Evolutionary conservation across 768 basidiomycete genomes (phyloP).

Genomic region (Phylloporus rhodoxanthus): DNA sequence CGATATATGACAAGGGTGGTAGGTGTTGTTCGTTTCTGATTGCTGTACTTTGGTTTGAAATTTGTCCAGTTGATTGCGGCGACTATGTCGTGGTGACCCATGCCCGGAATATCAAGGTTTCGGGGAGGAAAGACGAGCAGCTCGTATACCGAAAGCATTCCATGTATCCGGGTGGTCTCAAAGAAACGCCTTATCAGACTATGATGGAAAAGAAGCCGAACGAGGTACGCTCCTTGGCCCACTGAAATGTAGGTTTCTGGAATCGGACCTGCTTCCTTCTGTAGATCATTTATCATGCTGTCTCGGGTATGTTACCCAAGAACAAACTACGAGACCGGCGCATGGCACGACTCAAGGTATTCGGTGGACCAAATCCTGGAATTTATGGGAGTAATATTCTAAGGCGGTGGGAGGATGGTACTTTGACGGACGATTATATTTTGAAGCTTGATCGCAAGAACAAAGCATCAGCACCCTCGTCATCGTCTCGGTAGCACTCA

Average conservation of each 20-base stretch:
- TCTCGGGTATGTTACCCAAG: conserved; percentile 98
- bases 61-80: conserved; percentile 80
- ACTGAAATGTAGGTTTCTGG: not conserved
- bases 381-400: conserved; percentile 71
- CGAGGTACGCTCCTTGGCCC: conserved; percentile 51
- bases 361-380: conserved; percentile 73
- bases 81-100: conserved; percentile 98
- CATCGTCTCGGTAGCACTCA: conserved; percentile 9
- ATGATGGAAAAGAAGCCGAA: conserved; percentile 87
- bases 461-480: conserved; percentile 3
- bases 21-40: conserved; percentile 21
- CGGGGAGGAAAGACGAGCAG: conserved; percentile 85
- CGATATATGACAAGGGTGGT: conserved; percentile 92
- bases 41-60: not conserved
- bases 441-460: conserved; percentile 23
- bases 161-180: conserved; percentile 89
- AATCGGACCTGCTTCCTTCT: not conserved
- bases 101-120: conserved; percentile 74
- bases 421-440: conserved; percentile 41
- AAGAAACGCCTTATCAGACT: conserved; percentile 78
- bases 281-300: conserved; percentile 92
- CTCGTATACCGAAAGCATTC: conserved; percentile 85
- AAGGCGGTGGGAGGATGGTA: conserved; percentile 81
- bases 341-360: conserved; percentile 83
- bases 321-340: conserved; percentile 90